These are phyloP conservation scores for Aureobasidium sp. DNA, from an alignment of 2,329 filamentous ascomycete genomes.

Conservation along the genomic window DNA sequence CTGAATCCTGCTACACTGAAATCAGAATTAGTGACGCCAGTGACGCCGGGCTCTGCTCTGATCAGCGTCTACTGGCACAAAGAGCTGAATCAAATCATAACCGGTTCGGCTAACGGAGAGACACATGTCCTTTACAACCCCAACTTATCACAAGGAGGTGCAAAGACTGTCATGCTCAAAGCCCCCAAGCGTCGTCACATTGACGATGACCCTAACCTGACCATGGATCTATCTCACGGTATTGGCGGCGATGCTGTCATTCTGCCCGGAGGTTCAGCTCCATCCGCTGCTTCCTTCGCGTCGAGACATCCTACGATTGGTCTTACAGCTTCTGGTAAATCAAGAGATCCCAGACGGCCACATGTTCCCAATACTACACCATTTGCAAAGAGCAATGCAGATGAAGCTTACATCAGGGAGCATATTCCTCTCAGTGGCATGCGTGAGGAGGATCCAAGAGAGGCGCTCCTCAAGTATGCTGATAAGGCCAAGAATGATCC, in stretches of 20 bases:
- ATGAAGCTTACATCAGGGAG: conserved; percentile 80
- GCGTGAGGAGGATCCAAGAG: conserved; percentile 92
- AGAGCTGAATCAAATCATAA: conserved; percentile 92
- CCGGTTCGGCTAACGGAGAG: conserved; percentile 84
- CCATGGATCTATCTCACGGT: conserved; percentile 73
- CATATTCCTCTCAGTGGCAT: conserved; percentile 86
- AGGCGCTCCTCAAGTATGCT: conserved; percentile 90
- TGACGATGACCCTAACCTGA: conserved; percentile 83
- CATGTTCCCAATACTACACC: conserved; percentile 78
- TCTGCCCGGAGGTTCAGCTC: conserved; percentile 40
- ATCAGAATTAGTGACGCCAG: conserved; percentile 75
- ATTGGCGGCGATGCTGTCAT: conserved; percentile 79
- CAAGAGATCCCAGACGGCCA: conserved; percentile 74
- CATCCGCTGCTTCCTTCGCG: conserved; percentile 41
- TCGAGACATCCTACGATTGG: conserved; percentile 63
- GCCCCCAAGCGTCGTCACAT: conserved; percentile 92
- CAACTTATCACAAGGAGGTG: conserved; percentile 70
- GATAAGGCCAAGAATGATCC: conserved; percentile 89
- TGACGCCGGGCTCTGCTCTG: conserved; percentile 78
- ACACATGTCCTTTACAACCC: conserved; percentile 89
- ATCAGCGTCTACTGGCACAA: conserved; percentile 87
- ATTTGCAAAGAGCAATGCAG: conserved; percentile 82
- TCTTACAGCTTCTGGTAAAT: conserved; percentile 69
- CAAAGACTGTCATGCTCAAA: conserved; percentile 82
- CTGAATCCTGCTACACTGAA: conserved; percentile 86